Evolutionary conservation across 1,284 basidiomycete species (phyloP).

Genomic region (Ganoderma resinaceum): DNA sequence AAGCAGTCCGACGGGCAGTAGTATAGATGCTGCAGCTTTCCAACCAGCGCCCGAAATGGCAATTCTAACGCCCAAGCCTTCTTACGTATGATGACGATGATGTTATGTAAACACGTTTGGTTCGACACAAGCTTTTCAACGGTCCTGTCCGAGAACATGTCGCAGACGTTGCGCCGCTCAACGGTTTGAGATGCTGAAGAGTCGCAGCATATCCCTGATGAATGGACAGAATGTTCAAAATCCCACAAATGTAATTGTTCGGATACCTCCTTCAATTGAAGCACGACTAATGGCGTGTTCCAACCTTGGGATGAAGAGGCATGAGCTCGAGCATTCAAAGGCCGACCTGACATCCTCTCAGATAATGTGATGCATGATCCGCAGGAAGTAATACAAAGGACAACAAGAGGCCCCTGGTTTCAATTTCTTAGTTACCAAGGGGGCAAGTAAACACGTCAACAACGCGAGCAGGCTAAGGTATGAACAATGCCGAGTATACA

Average conservation of each 20-base stretch:
- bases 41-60: neutral
- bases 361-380: neutral
- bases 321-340: no score
- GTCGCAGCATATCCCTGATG: no score
- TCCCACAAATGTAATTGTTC: no score
- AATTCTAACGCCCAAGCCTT: neutral
- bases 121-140: neutral
- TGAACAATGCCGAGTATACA: constrained; percentile 5
- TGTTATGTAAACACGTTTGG: no score
- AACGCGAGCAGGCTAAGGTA: constrained; percentile 1
- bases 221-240: no score
- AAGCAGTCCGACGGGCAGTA: no score
- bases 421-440: neutral
- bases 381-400: neutral
- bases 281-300: no score
- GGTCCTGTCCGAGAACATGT: neutral
- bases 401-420: neutral
- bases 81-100: neutral
- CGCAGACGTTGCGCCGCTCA: no score
- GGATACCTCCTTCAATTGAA: no score
- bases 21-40: neutral
- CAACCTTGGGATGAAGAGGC: no score
- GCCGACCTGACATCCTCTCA: neutral
- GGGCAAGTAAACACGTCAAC: neutral
- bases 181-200: no score